A percentile compares a stretch with the other conserved stretches of the same genome.
Conservation (phyloP, 129 eudicot genomes). For the Artemisia annua region DNA sequence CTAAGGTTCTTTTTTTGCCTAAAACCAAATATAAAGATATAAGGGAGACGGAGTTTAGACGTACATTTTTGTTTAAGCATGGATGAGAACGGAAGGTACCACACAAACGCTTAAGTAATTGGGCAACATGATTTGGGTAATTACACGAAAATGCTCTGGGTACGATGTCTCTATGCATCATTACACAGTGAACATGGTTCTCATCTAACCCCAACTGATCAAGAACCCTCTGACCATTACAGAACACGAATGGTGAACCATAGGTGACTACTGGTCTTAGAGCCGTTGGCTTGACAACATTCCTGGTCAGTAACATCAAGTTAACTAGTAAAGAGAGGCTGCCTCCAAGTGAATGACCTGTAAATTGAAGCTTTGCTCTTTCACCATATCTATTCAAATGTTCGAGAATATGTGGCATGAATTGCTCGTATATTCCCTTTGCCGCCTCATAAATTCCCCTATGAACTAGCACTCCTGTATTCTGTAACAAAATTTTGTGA, state of each 20-base stretch:
- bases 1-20: not conserved
- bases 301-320: slow-evolving; percentile 67
- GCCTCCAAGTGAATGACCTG: slow-evolving; percentile 92
- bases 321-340: slow-evolving; percentile 73
- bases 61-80: slow-evolving; percentile 79
- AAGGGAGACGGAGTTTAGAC: slow-evolving; percentile 16
- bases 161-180: slow-evolving; percentile 90
- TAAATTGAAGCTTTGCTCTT: slow-evolving; percentile 73
- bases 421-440: slow-evolving; percentile 80
- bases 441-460: slow-evolving; percentile 92
- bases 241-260: slow-evolving; percentile 81
- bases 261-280: slow-evolving; percentile 78
- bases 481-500: slow-evolving; percentile 38
- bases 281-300: slow-evolving; percentile 55
- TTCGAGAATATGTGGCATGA: slow-evolving; percentile 61
- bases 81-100: slow-evolving; percentile 72
- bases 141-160: slow-evolving; percentile 93
- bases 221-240: slow-evolving; percentile 72
- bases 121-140: slow-evolving; percentile 66
- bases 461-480: slow-evolving; percentile 67
- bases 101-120: slow-evolving; percentile 68
- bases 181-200: slow-evolving; percentile 61
- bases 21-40: not conserved
- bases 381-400: slow-evolving; percentile 61
- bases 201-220: slow-evolving; percentile 67